phyloP scores from a whole-genome alignment of 2,329 filamentous ascomycete species.

The Rutstroemia sydowiana region DNA sequence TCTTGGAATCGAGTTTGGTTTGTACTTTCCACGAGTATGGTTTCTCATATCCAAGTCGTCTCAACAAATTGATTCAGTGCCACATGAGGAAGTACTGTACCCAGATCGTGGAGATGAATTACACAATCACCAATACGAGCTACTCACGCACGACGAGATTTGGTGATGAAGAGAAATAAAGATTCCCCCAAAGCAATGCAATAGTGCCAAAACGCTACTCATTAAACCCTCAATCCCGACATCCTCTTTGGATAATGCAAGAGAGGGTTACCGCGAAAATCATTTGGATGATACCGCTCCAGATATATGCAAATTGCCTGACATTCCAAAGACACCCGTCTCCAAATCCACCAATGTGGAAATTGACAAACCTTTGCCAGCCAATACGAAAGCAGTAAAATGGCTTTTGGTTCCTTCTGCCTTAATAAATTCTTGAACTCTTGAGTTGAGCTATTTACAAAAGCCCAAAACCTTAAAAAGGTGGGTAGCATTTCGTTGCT shows the following conservation, averaged over 20 bases:
- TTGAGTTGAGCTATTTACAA: conserved; percentile 39
- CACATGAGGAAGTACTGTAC: too few relatives aligned
- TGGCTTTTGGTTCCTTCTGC: conserved; percentile 43
- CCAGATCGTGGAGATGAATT: too few relatives aligned
- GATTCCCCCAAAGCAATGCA: neutral
- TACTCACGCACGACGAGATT: too few relatives aligned
- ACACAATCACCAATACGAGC: too few relatives aligned
- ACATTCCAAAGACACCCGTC: conserved; percentile 41
- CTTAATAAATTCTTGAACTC: conserved; percentile 40
- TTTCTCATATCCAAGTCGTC: too few relatives aligned
- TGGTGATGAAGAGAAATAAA: too few relatives aligned
- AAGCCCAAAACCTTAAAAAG: conserved; percentile 39
- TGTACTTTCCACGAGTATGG: too few relatives aligned
- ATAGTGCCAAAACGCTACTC: neutral
- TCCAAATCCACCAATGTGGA: conserved; percentile 41
- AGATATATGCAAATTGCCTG: conserved; percentile 41
- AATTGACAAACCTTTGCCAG: conserved; percentile 40
- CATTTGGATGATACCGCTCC: conserved; percentile 27
- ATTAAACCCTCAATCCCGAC: neutral
- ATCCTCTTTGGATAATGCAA: conserved; percentile 14
- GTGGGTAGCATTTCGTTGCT: conserved; percentile 31
- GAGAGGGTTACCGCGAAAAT: conserved; percentile 12
- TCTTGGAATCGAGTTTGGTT: too few relatives aligned
- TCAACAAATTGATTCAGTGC: too few relatives aligned
- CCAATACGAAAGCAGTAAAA: conserved; percentile 51